A percentile compares a stretch with the other conserved stretches of the same genome.
phyloP scores from a whole-genome alignment of 257 asterid species.

The Avicennia marina region DNA sequence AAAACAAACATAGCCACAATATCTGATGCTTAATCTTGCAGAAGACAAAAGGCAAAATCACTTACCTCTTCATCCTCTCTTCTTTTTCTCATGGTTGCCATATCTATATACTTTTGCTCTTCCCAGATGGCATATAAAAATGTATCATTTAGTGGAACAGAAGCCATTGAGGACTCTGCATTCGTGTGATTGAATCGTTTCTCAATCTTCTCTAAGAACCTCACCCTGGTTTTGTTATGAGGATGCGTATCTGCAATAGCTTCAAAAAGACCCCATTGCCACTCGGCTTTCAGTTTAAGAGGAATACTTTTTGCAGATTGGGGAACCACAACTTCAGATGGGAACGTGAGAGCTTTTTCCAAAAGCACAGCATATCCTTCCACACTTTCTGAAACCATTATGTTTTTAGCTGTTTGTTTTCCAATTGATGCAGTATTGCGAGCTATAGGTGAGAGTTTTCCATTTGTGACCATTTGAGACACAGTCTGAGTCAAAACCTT shows the following conservation, averaged over 20 bases:
- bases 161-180: slow-evolving; percentile 34
- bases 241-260: slow-evolving; percentile 23
- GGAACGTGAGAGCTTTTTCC: slow-evolving; percentile 64
- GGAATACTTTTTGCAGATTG: slow-evolving; percentile 45
- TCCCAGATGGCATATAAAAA: slow-evolving; percentile 75
- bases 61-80: slow-evolving; percentile 90
- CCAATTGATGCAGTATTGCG: slow-evolving; percentile 59
- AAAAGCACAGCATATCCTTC: slow-evolving; percentile 72
- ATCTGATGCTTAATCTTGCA: slow-evolving; percentile 6
- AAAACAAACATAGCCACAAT: too few relatives aligned
- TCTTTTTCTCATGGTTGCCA: slow-evolving; percentile 46
- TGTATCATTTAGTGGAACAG: slow-evolving; percentile 30
- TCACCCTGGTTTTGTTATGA: slow-evolving; percentile 22
- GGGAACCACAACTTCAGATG: slow-evolving; percentile 72
- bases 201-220: slow-evolving; percentile 42
- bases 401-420: slow-evolving; percentile 57
- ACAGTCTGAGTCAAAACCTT: slow-evolving; percentile 41
- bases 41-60: slow-evolving; percentile 9
- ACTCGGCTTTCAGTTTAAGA: slow-evolving; percentile 49
- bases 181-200: slow-evolving; percentile 44
- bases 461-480: slow-evolving; percentile 64
- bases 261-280: slow-evolving; percentile 72
- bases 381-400: slow-evolving; percentile 74
- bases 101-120: slow-evolving; percentile 62
- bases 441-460: slow-evolving; percentile 68